phyloP scores from a whole-genome alignment of 164 flowering plant genomes.

The Vitis riparia region DNA sequence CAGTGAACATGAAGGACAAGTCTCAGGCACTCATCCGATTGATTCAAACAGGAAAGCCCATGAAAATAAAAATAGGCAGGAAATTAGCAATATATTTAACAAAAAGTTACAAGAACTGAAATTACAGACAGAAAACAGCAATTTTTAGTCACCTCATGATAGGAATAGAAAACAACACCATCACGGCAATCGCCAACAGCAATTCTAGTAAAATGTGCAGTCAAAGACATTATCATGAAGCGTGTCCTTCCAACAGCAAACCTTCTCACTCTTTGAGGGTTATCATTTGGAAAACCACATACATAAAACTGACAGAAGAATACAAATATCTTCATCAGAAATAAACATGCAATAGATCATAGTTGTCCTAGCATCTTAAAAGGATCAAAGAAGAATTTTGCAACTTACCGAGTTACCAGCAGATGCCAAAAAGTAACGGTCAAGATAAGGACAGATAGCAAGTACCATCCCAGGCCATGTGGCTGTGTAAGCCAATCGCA shows the following conservation, averaged over 20 bases:
- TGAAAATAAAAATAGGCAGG: not conserved
- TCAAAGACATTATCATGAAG: conserved; percentile 69
- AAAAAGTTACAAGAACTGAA: not conserved
- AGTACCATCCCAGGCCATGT: conserved; percentile 73
- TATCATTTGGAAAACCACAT: conserved; percentile 77
- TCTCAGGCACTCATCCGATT: not conserved
- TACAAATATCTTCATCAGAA: conserved; percentile 7
- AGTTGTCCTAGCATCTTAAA: not conserved
- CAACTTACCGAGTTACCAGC: conserved; percentile 90
- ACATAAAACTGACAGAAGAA: conserved; percentile 68
- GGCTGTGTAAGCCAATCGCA: conserved; percentile 45
- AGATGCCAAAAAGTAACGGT: conserved; percentile 81
- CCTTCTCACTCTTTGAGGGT: conserved; percentile 63
- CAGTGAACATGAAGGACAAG: conserved; percentile 1
- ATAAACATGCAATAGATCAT: not conserved
- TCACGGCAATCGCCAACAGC: conserved; percentile 99
- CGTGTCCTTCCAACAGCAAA: conserved; percentile 77
- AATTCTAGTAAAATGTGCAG: conserved; percentile 71
- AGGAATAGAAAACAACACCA: conserved; percentile 87
- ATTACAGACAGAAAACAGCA: conserved; percentile 1
- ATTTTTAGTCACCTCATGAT: conserved; percentile 65
- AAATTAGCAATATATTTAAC: not conserved
- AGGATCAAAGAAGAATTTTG: conserved; percentile 4
- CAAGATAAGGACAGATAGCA: conserved; percentile 87
- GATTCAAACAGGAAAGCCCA: not conserved